Conservation (phyloP, 805 yeast genomes). For the Candida schatavii region DNA sequence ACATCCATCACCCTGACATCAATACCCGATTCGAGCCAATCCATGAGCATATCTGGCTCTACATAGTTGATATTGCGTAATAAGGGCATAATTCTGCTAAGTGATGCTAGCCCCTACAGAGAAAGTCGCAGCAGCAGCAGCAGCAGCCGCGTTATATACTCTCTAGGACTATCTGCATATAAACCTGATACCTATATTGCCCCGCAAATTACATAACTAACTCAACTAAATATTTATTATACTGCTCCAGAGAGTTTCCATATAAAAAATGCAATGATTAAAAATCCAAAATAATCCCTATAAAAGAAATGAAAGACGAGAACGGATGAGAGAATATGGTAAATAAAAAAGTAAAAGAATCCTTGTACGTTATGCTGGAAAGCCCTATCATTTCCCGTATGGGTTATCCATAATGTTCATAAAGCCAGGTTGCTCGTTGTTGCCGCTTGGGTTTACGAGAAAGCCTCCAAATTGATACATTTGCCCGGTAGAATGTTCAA, state of each 20-base stretch:
- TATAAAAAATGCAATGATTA: not conserved
- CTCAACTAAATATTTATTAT: not conserved
- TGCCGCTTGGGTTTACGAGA: conserved; percentile 1
- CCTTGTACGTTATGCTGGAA: not conserved
- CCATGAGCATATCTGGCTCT: conserved; percentile 1
- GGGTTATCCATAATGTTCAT: conserved; percentile 6
- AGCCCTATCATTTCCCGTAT: conserved; percentile 1
- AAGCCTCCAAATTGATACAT: conserved; percentile 6
- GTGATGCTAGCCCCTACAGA: too few relatives aligned
- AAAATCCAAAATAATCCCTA: not conserved
- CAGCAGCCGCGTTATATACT: too few relatives aligned
- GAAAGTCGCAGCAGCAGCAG: too few relatives aligned
- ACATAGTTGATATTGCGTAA: not conserved
- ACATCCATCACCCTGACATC: conserved; percentile 2
- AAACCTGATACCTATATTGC: too few relatives aligned
- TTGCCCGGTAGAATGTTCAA: conserved; percentile 2
- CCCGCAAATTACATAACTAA: too few relatives aligned
- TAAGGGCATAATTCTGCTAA: not conserved
- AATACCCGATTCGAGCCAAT: conserved; percentile 1
- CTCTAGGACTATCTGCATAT: too few relatives aligned
- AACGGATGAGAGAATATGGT: not conserved
- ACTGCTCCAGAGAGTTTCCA: not conserved
- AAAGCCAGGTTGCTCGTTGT: conserved; percentile 3
- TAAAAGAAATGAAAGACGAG: not conserved
- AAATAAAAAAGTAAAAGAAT: not conserved